phyloP scores from a whole-genome alignment of 106 monocot genomes.

The Amphibolis antarctica region DNA sequence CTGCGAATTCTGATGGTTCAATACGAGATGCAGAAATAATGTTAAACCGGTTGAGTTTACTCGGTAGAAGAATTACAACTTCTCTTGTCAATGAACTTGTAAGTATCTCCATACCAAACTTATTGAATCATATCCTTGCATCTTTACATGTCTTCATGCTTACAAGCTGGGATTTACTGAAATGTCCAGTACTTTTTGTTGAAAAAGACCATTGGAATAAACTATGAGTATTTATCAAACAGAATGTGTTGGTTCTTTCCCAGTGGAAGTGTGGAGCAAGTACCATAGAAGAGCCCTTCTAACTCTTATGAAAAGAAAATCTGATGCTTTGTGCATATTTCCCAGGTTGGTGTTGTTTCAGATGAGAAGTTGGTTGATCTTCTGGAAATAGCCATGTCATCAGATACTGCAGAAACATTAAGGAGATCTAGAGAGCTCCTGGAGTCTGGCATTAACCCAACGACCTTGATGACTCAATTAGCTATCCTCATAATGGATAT shows the following conservation, averaged over 20 bases:
- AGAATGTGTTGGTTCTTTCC: too few relatives aligned
- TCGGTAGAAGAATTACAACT: slow-evolving; percentile 51
- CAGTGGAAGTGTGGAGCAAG: too few relatives aligned
- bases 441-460: slow-evolving; percentile 72
- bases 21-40: slow-evolving; percentile 57
- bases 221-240: too few relatives aligned
- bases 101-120: slow-evolving; percentile 10
- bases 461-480: slow-evolving; percentile 82
- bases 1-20: slow-evolving; percentile 58
- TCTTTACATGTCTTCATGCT: too few relatives aligned
- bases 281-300: too few relatives aligned
- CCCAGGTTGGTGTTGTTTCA: slow-evolving; percentile 76
- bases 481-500: slow-evolving; percentile 93
- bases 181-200: too few relatives aligned
- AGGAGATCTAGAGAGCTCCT: slow-evolving; percentile 72
- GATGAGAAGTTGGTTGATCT: slow-evolving; percentile 89
- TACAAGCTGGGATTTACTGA: too few relatives aligned
- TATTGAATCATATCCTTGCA: too few relatives aligned
- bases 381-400: slow-evolving; percentile 80
- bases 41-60: slow-evolving; percentile 55
- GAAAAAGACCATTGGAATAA: too few relatives aligned
- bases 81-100: slow-evolving; percentile 58
- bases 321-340: background rate
- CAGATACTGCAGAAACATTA: slow-evolving; percentile 80
- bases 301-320: too few relatives aligned